A percentile compares a stretch with the other conserved stretches of the same genome.
These are phyloP conservation scores for Torrubiellomyces zombiae DNA, from an alignment of 2,329 filamentous ascomycete species.

Conservation along the genomic window DNA sequence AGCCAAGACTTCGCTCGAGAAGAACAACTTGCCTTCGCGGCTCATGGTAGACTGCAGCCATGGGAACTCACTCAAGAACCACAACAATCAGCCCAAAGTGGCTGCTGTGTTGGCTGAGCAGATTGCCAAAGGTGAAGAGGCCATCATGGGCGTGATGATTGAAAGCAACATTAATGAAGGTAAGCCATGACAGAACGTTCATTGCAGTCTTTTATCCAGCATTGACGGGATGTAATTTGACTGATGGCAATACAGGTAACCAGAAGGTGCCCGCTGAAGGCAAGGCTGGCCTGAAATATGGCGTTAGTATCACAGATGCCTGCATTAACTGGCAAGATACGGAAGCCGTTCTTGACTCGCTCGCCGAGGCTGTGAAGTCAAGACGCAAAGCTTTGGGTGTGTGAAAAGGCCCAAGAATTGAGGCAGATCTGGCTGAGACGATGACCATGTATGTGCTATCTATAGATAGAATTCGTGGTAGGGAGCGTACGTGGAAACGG, in stretches of 20 bases:
- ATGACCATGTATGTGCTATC: too few species aligned
- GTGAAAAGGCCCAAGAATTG: too few species aligned
- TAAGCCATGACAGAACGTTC: too few species aligned
- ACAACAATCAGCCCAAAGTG: slow-evolving; percentile 94
- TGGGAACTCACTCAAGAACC: slow-evolving; percentile 89
- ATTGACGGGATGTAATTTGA: slow-evolving; percentile 9
- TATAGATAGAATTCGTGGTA: too few species aligned
- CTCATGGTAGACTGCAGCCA: slow-evolving; percentile 98
- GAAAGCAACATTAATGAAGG: slow-evolving; percentile 95
- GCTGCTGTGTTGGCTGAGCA: slow-evolving; percentile 68
- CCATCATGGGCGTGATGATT: slow-evolving; percentile 96
- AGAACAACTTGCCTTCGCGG: slow-evolving; percentile 56
- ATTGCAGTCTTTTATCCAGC: neutral
- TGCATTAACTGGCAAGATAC: slow-evolving; percentile 94
- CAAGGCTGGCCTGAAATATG: slow-evolving; percentile 72
- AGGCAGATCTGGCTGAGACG: too few species aligned
- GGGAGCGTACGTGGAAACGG: too few species aligned
- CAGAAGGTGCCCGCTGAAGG: slow-evolving; percentile 88
- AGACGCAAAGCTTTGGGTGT: too few species aligned
- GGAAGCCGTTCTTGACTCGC: slow-evolving; percentile 54
- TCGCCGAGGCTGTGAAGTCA: slow-evolving; percentile 57
- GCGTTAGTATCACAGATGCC: slow-evolving; percentile 92
- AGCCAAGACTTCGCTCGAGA: slow-evolving; percentile 61
- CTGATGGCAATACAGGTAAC: slow-evolving; percentile 40
- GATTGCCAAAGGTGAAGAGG: slow-evolving; percentile 66